These are phyloP conservation scores for Botrytis byssoidea DNA, from an alignment of 2,329 filamentous ascomycete species.

Conservation along the genomic window DNA sequence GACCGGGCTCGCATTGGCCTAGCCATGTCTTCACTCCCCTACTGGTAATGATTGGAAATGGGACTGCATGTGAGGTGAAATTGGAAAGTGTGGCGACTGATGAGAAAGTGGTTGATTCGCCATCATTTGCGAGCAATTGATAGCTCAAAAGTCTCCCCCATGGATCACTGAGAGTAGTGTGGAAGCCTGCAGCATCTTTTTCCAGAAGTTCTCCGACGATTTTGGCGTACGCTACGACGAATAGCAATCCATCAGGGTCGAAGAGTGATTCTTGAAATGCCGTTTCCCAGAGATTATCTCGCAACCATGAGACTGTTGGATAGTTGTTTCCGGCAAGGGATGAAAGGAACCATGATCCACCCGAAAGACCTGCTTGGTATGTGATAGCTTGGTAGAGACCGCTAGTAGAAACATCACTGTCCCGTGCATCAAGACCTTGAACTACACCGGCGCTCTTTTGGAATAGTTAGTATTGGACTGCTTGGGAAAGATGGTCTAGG, in stretches of 20 bases:
- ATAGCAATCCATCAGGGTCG: slow-evolving; percentile 40
- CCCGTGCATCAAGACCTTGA: slow-evolving; percentile 42
- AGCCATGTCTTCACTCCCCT: slow-evolving; percentile 40
- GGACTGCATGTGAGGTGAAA: slow-evolving; percentile 43
- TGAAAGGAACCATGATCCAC: slow-evolving; percentile 47
- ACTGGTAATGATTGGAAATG: slow-evolving; percentile 48
- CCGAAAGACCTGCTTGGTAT: slow-evolving; percentile 48
- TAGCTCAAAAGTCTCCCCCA: slow-evolving; percentile 32
- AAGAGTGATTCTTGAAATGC: slow-evolving; percentile 42
- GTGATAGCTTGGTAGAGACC: slow-evolving; percentile 48
- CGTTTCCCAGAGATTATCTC: slow-evolving; percentile 43
- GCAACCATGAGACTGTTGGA: slow-evolving; percentile 44
- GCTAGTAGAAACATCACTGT: slow-evolving; percentile 42
- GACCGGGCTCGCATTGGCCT: slow-evolving; percentile 41
- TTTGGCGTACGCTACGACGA: slow-evolving; percentile 33
- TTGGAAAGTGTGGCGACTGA: slow-evolving; percentile 39
- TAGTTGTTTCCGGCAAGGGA: slow-evolving; percentile 48
- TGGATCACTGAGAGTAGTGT: slow-evolving; percentile 32
- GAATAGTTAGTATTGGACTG: neutral
- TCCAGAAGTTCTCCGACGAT: slow-evolving; percentile 29
- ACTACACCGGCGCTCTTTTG: slow-evolving; percentile 34
- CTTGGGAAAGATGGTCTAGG: neutral
- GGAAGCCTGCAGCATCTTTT: slow-evolving; percentile 36
- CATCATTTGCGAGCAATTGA: slow-evolving; percentile 27
- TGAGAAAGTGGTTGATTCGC: slow-evolving; percentile 29